A percentile compares a stretch with the other conserved stretches of the same genome.
phyloP scores from a whole-genome alignment of 2,329 filamentous ascomycete genomes.

The Tolypocladium pustulatum region DNA sequence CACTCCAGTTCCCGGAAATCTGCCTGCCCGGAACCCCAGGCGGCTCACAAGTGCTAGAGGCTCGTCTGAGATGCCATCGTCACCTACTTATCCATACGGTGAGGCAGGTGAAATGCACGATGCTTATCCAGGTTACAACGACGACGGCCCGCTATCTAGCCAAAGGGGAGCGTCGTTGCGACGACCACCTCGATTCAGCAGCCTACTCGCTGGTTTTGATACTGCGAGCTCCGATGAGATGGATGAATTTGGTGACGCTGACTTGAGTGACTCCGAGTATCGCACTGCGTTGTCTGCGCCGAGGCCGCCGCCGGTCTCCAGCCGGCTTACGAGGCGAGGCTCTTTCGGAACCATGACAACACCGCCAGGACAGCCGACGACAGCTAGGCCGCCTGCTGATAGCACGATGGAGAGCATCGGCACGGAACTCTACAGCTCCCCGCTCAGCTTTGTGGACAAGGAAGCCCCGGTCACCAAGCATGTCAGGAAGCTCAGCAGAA shows the following conservation, averaged over 20 bases:
- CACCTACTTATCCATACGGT: conserved; percentile 26
- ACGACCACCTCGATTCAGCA: conserved; percentile 66
- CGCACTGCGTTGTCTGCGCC: conserved; percentile 56
- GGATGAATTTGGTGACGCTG: conserved; percentile 50
- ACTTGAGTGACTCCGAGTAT: conserved; percentile 57
- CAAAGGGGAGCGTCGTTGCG: conserved; percentile 47
- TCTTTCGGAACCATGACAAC: conserved; percentile 25
- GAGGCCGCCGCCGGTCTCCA: conserved; percentile 33
- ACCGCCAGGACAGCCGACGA: conserved; percentile 30
- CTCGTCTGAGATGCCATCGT: conserved; percentile 38
- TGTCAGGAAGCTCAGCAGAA: conserved; percentile 21
- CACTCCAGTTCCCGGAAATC: conserved; percentile 39
- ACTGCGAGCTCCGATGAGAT: conserved; percentile 56
- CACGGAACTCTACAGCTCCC: conserved; percentile 36
- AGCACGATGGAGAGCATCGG: conserved; percentile 23
- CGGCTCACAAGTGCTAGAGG: conserved; percentile 38
- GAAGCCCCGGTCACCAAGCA: conserved; percentile 12
- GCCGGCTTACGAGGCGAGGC: conserved; percentile 29
- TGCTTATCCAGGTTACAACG: conserved; percentile 68
- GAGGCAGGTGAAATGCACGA: conserved; percentile 40
- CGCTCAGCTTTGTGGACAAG: conserved; percentile 23
- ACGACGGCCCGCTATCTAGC: conserved; percentile 60
- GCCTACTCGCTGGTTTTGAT: conserved; percentile 79
- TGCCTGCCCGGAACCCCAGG: conserved; percentile 50
- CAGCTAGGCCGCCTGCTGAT: conserved; percentile 14